Base-by-base conservation (phyloP, 1,284 basidiomycete species). In the Sporisorium scitamineum region DNA sequence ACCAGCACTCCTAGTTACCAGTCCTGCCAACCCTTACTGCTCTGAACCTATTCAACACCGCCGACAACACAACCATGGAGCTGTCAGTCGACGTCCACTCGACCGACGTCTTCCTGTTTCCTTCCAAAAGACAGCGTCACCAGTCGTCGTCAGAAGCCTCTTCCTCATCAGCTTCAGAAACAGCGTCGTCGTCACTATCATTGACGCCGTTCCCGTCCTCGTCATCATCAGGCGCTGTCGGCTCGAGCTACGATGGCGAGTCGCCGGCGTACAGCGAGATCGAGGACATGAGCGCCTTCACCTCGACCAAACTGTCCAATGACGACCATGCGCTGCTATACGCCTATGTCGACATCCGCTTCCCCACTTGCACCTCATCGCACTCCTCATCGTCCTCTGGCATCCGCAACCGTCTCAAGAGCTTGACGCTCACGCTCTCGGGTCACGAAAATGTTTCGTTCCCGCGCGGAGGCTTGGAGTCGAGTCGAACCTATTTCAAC, bases 91-190 rank as follows among this genome's bases (percentile, higher is more conserved):
- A 60, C 42, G 70, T 72, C 7, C 57, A 61, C 44, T 67, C 70
- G 60, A 55, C 64, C 37, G 64, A 67, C 54, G 58, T 72, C 41
- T 72, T 59, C 42, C 70, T 72, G 16, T 72, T 72, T 29, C 70
- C 70, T 0, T 63, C 60, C 18, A 70, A 65, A 51, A 55, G 34
- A n/a, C 53, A 58, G 47, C 55, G 60, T 50, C 58, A 55, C 26
- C 51, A 29, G 26, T 47, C 60, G 7, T 54, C 59, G 39, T 51
- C 53, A 1, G 37, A 42, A 14, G 29, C 51, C n/a, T 44, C 53
- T 7, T 41, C 52, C 5, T 48, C 57, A 22, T 44, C 53, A 8
- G 4, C 44, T 22, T 32, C 52, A 42, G 39, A 42, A n/a, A 20
- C 39, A 20, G 39, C 18, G 18, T 9, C 24, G 10, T 42, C 54